Percentiles rank a stretch among this genome's conserved stretches.
These are phyloP conservation scores for Neurospora discreta DNA, from an alignment of 495 filamentous ascomycete genomes.

Conservation along the genomic window DNA sequence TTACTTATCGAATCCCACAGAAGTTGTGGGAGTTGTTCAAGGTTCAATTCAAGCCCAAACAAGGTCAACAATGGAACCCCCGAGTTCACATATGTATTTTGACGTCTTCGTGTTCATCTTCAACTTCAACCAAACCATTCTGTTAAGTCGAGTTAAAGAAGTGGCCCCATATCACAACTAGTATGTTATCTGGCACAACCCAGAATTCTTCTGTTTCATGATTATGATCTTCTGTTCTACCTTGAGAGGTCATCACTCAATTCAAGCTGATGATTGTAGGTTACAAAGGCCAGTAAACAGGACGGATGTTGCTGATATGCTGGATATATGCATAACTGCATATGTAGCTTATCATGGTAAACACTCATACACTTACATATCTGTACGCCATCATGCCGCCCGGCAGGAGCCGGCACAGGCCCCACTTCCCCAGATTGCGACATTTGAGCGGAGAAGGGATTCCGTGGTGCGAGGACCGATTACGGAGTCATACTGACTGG, in stretches of 20 bases:
- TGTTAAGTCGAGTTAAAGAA: background rate
- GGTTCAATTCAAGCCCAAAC: background rate
- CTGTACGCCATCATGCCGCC: background rate
- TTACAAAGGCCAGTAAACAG: background rate
- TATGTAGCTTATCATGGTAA: background rate
- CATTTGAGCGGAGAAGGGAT: background rate
- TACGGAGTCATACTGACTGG: background rate
- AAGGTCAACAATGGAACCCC: background rate
- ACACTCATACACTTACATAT: too few relatives aligned
- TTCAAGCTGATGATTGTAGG: background rate
- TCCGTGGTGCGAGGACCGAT: background rate
- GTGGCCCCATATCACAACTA: background rate
- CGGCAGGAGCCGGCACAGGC: background rate
- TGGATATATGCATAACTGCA: background rate
- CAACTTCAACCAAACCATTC: background rate
- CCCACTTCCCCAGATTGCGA: background rate
- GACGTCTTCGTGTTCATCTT: background rate
- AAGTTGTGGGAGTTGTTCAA: background rate
- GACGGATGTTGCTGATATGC: background rate
- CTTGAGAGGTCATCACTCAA: too few relatives aligned
- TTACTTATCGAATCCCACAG: background rate
- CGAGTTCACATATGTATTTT: background rate
- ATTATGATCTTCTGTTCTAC: background rate
- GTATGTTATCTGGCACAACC: background rate
- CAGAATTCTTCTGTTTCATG: background rate